Evolutionary conservation across 495 filamentous ascomycete genomes (phyloP).

Genomic region (Hypoxylon intermedium): DNA sequence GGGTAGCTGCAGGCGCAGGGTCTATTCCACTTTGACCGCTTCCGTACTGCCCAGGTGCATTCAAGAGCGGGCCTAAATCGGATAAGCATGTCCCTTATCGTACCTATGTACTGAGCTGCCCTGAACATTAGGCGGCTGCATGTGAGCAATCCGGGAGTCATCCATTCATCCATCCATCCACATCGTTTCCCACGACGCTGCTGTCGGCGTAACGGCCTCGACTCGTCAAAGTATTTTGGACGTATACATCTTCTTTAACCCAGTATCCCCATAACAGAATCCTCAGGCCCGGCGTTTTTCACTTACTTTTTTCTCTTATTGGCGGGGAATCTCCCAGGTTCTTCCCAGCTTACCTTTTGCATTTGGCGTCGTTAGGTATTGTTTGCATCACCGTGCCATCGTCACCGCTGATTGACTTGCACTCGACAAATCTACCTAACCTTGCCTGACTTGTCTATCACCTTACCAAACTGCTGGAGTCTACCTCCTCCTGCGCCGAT

Average conservation of each 20-base stretch:
- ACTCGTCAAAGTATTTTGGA: conserved; percentile 11
- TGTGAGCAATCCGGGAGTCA: conserved; percentile 32
- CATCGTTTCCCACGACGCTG: conserved; percentile 24
- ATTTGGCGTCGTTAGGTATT: conserved; percentile 25
- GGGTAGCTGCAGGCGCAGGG: conserved; percentile 10
- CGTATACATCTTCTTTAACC: conserved; percentile 15
- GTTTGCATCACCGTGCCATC: conserved; percentile 33
- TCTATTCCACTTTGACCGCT: conserved; percentile 34
- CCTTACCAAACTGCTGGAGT: conserved; percentile 35
- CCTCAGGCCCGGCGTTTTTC: neutral
- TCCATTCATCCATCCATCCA: conserved; percentile 22
- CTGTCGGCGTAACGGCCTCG: conserved; percentile 14
- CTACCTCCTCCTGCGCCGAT: conserved; percentile 40
- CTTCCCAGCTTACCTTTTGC: conserved; percentile 12
- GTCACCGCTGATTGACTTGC: conserved; percentile 37
- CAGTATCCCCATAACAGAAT: conserved; percentile 15
- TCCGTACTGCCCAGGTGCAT: conserved; percentile 18
- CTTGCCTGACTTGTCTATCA: conserved; percentile 14
- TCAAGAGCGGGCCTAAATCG: conserved; percentile 12
- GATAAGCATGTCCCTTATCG: conserved; percentile 20
- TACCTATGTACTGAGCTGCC: neutral
- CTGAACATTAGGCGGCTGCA: conserved; percentile 25
- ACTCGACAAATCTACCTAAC: conserved; percentile 17
- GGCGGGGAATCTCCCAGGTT: conserved; percentile 7
- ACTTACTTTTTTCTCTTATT: conserved; percentile 17